A percentile compares a stretch with the other conserved stretches of the same genome.
Evolutionary conservation across 306 rosid genomes (phyloP).

Genomic region (Vicia villosa): DNA sequence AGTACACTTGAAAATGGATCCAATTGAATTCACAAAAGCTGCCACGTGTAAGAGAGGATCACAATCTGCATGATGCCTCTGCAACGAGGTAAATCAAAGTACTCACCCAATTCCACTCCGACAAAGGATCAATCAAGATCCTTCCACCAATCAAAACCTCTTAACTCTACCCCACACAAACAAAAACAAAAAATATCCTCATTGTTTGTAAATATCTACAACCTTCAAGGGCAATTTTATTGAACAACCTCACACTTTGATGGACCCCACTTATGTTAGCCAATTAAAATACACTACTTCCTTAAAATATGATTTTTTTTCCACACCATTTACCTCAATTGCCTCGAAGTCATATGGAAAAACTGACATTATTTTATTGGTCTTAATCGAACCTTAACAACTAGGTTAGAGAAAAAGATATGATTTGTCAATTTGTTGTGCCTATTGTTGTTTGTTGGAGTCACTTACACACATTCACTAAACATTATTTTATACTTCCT

Average conservation of each 20-base stretch:
- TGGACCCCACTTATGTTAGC: constrained; percentile 51
- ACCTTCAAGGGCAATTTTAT: constrained; percentile 42
- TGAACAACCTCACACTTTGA: constrained; percentile 35
- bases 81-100: constrained; percentile 33
- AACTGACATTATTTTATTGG: constrained; percentile 30
- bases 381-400: constrained; percentile 31
- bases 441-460: constrained; percentile 36
- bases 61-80: constrained; percentile 27
- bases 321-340: neutral
- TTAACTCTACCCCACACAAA: constrained; percentile 18
- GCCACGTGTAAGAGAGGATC: constrained; percentile 45
- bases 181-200: constrained; percentile 12
- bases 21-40: neutral
- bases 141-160: constrained; percentile 48
- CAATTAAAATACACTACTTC: constrained; percentile 41
- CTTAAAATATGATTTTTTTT: constrained; percentile 30
- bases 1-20: too few species aligned
- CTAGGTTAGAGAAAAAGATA: constrained; percentile 28
- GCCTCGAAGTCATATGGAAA: neutral
- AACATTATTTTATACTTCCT: constrained; percentile 1
- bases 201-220: constrained; percentile 43
- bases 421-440: constrained; percentile 46
- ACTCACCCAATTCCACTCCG: constrained; percentile 37
- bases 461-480: constrained; percentile 1
- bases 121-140: constrained; percentile 35